Conservation (phyloP, 306 rosid species). For the Vicia faba region DNA sequence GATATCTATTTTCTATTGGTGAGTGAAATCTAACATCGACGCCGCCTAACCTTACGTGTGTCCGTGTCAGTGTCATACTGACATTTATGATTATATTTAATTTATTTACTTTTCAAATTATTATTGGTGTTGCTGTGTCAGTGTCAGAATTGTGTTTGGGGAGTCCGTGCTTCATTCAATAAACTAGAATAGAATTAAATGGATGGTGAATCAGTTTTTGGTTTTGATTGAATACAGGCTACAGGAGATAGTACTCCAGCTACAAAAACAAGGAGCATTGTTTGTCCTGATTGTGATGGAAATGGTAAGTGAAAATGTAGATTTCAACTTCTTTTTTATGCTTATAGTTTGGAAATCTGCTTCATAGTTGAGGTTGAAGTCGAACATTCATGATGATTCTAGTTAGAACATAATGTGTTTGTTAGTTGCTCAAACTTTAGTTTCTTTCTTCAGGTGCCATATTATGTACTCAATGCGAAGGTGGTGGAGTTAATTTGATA, state of each 20-base stretch:
- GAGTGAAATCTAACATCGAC: too few species aligned
- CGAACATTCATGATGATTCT: too few species aligned
- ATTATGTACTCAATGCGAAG: conserved; percentile 73
- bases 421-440: conserved; percentile 2
- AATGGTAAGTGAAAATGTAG: conserved; percentile 65
- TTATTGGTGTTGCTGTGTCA: too few species aligned
- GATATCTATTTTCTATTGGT: conserved; percentile 2
- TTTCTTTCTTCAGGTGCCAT: conserved; percentile 59
- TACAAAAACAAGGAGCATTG: conserved; percentile 57
- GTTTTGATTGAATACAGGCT: conserved; percentile 61
- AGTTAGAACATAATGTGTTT: background rate
- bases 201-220: conserved; percentile 16
- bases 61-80: too few species aligned
- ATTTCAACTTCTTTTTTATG: conserved; percentile 14
- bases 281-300: conserved; percentile 82
- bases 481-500: conserved; percentile 76
- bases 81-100: too few species aligned
- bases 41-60: too few species aligned
- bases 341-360: background rate
- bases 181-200: background rate
- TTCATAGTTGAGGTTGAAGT: background rate
- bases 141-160: too few species aligned
- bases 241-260: conserved; percentile 30
- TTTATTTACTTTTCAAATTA: too few species aligned
- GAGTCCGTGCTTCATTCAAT: too few species aligned